Evolutionary conservation across 2,329 filamentous ascomycete species (phyloP).

Genomic region (Arachnomyces sp.): DNA sequence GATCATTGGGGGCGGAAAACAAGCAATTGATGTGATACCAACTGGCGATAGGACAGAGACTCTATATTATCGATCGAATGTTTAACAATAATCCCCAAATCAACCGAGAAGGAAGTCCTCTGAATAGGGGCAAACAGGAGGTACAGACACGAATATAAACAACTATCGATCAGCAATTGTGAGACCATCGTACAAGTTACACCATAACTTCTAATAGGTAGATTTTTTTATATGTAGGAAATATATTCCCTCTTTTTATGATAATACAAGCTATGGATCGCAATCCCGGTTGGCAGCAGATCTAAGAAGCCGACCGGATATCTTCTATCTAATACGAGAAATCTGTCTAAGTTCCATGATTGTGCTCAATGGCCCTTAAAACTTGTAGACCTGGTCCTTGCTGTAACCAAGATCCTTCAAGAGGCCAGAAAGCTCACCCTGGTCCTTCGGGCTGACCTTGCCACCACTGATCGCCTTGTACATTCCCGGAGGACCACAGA

Average conservation of each 20-base stretch:
- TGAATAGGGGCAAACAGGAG: too few species aligned
- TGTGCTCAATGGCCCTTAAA: conserved; percentile 45
- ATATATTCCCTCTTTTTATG: background rate
- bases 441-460: conserved; percentile 89
- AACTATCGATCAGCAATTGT: too few species aligned
- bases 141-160: too few species aligned
- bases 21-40: too few species aligned
- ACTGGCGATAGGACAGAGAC: too few species aligned
- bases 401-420: conserved; percentile 77
- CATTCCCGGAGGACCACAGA: conserved; percentile 85
- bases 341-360: conserved; percentile 1
- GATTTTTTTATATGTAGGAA: background rate
- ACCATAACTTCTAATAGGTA: too few species aligned
- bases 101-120: too few species aligned
- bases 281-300: background rate
- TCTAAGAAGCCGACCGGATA: conserved; percentile 3
- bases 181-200: too few species aligned
- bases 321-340: background rate
- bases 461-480: conserved; percentile 86
- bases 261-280: background rate
- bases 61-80: too few species aligned
- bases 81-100: too few species aligned
- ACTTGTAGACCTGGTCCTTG: conserved; percentile 95
- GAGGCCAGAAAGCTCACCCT: conserved; percentile 77
- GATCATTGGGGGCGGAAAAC: too few species aligned